phyloP scores from a whole-genome alignment of 1,139 yeast species.

The Saccharomyces uvarum region DNA sequence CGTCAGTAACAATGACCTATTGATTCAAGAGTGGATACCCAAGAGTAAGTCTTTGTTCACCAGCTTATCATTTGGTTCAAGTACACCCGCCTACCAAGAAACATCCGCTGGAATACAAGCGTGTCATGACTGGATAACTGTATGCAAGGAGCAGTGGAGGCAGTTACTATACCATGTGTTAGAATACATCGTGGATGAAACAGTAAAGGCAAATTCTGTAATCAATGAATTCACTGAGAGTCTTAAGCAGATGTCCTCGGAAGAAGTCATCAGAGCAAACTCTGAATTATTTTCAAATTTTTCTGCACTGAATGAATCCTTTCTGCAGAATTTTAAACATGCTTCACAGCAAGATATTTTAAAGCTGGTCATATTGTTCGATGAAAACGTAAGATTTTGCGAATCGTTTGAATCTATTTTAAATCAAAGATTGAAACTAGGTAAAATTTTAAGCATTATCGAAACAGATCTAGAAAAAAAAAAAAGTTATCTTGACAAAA shows the following conservation, averaged over 20 bases:
- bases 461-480: conserved; percentile 51
- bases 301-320: background rate
- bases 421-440: conserved; percentile 59
- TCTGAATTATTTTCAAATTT: background rate
- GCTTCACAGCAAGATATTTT: conserved; percentile 58
- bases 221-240: background rate
- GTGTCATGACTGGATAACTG: background rate
- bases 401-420: conserved; percentile 70
- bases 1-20: background rate
- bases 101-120: background rate
- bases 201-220: background rate
- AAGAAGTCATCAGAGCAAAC: background rate
- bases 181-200: background rate
- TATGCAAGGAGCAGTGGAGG: background rate
- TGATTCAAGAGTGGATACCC: background rate
- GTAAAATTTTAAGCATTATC: conserved; percentile 45
- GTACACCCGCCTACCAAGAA: background rate
- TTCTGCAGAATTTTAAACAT: background rate
- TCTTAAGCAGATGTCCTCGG: background rate
- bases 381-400: conserved; percentile 74
- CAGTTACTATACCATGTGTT: background rate
- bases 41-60: background rate
- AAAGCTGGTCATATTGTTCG: conserved; percentile 79
- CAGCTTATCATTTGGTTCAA: background rate
- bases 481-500: conserved; percentile 43